Evolutionary conservation across 2,329 filamentous ascomycete species (phyloP).

Genomic region (Trichoderma breve): DNA sequence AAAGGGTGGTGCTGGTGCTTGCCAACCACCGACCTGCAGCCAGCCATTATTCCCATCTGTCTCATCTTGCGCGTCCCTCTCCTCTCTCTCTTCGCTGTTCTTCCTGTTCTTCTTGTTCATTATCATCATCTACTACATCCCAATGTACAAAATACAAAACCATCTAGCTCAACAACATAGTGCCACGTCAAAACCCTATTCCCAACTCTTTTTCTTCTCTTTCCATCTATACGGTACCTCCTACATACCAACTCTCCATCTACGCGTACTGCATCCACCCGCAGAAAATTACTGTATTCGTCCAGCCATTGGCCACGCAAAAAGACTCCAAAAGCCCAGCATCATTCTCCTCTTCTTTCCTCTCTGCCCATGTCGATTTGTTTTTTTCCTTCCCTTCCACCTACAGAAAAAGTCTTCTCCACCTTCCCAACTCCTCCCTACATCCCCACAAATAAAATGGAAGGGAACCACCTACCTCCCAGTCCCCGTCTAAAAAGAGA

Average conservation of each 20-base stretch:
- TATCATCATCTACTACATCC: background rate
- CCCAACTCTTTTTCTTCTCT: background rate
- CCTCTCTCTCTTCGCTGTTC: background rate
- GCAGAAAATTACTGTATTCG: background rate
- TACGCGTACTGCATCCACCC: background rate
- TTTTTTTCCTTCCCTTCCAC: background rate
- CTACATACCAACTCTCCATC: background rate
- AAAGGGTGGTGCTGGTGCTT: background rate
- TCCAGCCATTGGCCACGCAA: background rate
- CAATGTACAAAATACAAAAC: background rate
- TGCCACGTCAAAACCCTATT: background rate
- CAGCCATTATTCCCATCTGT: background rate
- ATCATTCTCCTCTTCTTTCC: background rate
- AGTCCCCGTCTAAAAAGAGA: background rate
- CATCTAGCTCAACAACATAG: background rate
- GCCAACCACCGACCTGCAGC: background rate
- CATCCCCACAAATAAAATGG: background rate
- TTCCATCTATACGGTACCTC: background rate
- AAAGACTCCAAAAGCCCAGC: background rate
- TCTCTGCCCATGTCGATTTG: background rate
- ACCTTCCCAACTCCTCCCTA: background rate
- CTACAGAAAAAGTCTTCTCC: too few relatives aligned
- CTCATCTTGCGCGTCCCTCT: background rate
- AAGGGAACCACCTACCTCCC: background rate
- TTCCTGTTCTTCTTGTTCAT: background rate